Base-by-base conservation (phyloP, 2,329 filamentous ascomycete species). In the Leptosphaerulina australis region DNA sequence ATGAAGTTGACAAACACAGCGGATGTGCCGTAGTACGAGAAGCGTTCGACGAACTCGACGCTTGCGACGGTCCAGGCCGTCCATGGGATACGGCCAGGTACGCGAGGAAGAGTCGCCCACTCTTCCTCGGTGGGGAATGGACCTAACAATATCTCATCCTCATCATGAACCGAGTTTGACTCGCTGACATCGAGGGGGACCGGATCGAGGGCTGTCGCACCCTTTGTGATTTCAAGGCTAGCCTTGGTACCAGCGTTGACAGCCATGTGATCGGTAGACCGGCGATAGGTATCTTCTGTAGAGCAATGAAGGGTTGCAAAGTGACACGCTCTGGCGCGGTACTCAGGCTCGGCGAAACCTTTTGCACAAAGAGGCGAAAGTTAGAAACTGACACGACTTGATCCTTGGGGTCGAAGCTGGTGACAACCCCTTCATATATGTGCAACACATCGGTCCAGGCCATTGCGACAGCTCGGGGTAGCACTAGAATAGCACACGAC, bases 1-100 rank as follows among this genome's bases (percentile, higher is more conserved):
- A 73, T 73, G 46, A 70, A 73, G 55, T 74, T 73, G 59, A 67
- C 60, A 24, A 69, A 74, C 15, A 73, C 70, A 40, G 68, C 67
- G 20, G 63, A 69, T 5, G 70, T 73, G 34, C 69, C 70, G 34
- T 73, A 72, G 59, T 71, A 72, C 15, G 67, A 68, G 52, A 73
- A 67, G 33, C 69, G 67, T 52, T 73, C 71, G 7, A 64, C 63
- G 15, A 73, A 66, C 45, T 73, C 71, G 33, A 74, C 68, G 25
- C 58, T 60, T 38, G 68, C 69, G 21, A 73, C 64, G 44, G 69
- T 72, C 63, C 63, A 72, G 2, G 66, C 69, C 24, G 63, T 66
- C 65, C 68, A 69, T 17, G 71, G 68, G 21, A 73, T 73, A 15
- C 49, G 39, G 26, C 67, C 70, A 25, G 70, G 38, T 14, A 74